phyloP scores from a whole-genome alignment of 768 basidiomycete species.

The Kondoa malvinella region DNA sequence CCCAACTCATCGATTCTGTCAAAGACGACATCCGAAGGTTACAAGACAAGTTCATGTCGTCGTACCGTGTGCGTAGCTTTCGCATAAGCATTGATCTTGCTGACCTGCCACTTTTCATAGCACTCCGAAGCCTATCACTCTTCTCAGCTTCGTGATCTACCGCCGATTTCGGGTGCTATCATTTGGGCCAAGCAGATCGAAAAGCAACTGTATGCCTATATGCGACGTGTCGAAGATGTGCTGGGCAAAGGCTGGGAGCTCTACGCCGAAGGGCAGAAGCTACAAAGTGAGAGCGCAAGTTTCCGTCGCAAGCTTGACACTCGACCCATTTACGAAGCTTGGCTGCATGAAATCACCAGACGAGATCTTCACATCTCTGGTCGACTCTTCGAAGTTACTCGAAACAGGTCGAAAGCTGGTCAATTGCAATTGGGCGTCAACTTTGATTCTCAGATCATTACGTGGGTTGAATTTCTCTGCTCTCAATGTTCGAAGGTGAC shows the following conservation, averaged over 20 bases:
- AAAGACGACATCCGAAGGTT: constrained; percentile 93
- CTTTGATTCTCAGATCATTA: constrained; percentile 96
- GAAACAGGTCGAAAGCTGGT: constrained; percentile 41
- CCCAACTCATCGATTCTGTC: constrained; percentile 92
- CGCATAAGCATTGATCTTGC: not conserved
- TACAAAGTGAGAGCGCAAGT: constrained; percentile 72
- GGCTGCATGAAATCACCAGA: constrained; percentile 86
- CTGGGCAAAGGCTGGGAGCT: constrained; percentile 94
- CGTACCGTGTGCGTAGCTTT: constrained; percentile 73
- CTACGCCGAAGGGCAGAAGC: constrained; percentile 96
- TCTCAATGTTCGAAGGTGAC: not conserved
- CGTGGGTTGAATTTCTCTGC: constrained; percentile 26
- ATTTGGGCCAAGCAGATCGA: constrained; percentile 99
- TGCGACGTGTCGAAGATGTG: constrained; percentile 98
- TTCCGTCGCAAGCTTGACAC: constrained; percentile 96
- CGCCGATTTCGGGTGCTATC: constrained; percentile 94
- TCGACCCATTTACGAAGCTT: constrained; percentile 80
- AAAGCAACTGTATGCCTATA: constrained; percentile 82
- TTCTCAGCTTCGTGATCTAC: constrained; percentile 95
- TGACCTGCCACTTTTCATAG: not conserved
- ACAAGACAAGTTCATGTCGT: constrained; percentile 95
- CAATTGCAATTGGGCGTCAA: constrained; percentile 77
- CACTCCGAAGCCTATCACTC: constrained; percentile 33
- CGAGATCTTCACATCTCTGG: constrained; percentile 84
- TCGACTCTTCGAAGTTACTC: constrained; percentile 67